Conservation (phyloP, 2,329 filamentous ascomycete species). For the Geosmithia putterillii region DNA sequence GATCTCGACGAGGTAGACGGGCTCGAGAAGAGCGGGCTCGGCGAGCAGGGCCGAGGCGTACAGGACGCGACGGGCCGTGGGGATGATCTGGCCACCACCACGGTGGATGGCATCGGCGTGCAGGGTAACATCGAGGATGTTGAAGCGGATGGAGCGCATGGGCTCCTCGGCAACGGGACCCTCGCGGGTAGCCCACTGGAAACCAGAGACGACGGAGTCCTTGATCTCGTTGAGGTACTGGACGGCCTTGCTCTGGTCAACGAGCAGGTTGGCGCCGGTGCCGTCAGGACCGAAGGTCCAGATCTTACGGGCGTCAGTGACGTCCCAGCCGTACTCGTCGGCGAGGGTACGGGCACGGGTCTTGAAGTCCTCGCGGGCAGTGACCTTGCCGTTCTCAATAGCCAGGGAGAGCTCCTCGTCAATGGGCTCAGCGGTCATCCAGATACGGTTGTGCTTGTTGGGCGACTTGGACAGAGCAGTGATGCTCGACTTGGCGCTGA, state of each 20-base stretch:
- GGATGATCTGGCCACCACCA: slow-evolving; percentile 98
- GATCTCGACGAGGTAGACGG: slow-evolving; percentile 98
- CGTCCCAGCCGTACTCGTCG: slow-evolving; percentile 97
- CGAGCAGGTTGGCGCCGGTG: slow-evolving; percentile 92
- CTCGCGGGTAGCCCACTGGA: slow-evolving; percentile 99
- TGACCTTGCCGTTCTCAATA: slow-evolving; percentile 88
- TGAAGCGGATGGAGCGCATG: slow-evolving; percentile 94
- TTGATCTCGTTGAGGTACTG: slow-evolving; percentile 99
- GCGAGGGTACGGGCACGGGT: slow-evolving; percentile 88
- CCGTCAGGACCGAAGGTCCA: slow-evolving; percentile 99
- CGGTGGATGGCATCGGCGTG: slow-evolving; percentile 99
- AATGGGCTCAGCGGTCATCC: slow-evolving; percentile 84
- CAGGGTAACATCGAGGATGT: slow-evolving; percentile 98
- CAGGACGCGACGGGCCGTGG: slow-evolving; percentile 92
- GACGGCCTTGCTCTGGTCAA: slow-evolving; percentile 99
- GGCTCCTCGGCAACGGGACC: slow-evolving; percentile 97
- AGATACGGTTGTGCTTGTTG: slow-evolving; percentile 99
- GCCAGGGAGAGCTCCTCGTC: slow-evolving; percentile 82
- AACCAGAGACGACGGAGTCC: slow-evolving; percentile 98
- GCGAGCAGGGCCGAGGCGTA: slow-evolving; percentile 88
- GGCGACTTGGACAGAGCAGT: slow-evolving; percentile 98
- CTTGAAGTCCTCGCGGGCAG: slow-evolving; percentile 98
- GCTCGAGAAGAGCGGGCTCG: slow-evolving; percentile 84
- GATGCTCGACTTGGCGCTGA: slow-evolving; percentile 74
- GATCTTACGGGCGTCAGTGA: slow-evolving; percentile 99